Evolutionary conservation across 345 rosid species (phyloP), one percentile per base, ranked within the genome.

Genomic region (Eucalyptus caleyi): DNA sequence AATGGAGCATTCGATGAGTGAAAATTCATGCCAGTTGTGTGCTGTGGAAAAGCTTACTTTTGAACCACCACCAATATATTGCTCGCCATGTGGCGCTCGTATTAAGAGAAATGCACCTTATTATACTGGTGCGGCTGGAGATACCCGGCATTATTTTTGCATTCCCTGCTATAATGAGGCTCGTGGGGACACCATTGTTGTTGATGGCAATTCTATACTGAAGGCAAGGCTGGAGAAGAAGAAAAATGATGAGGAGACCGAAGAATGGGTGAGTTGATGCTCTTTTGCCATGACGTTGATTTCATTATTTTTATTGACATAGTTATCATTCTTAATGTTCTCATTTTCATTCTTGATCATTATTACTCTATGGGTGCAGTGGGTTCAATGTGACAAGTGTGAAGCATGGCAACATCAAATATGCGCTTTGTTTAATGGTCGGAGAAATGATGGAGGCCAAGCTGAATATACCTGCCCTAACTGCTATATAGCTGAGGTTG

Each of bases 331-430:
- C 89, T 27, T 67, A 50, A 77, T 77, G 30, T 40, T 77, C 83
- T 77, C 85, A 77, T 21, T 40, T 40, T 44, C 30, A 13, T 40
- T 37, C 30, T 77, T 23, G 85, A 77, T 77, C 16, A 77, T 77
- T 77, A 77, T 77, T 77, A 77, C 47, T 77, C 85, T 77, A 3
- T 72, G 85, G 85, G 32, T 93, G 93, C 96, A 98, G 99, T 98
- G 99, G 99, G 99, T 98, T 91, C 99, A 98, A 90, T 98, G 99
- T 94, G 99, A 98, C 95, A 98, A 98, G 91, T 98, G 99, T 92
- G 99, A 98, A 92, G 96, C 96, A 50, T 98, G 99, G 99, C 99
- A 98, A 93, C 99, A 98, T 94, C 99, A 98, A 91, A 98, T 98
- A 60, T 98, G 99, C 92, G 98, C 99, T 91, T 91, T 98, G 88